Evolutionary conservation across 2,329 filamentous ascomycete species (phyloP), one percentile per base, ranked within the genome.

Genomic region (Phialophora macrospora): DNA sequence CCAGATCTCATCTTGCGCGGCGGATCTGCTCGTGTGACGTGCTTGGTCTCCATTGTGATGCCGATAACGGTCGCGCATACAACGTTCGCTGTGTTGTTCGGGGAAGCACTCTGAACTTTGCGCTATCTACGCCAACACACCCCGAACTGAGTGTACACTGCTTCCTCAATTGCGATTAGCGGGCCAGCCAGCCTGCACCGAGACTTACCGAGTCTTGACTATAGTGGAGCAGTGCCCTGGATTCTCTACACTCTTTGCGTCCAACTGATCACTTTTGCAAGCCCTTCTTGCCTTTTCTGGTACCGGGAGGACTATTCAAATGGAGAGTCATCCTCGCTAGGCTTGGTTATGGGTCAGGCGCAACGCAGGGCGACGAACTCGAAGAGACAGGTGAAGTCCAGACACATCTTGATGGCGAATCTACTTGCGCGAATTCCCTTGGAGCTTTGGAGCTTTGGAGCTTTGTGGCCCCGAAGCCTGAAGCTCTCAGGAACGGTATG

Each of bases 11-110:
- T n/a, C n/a, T 17, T 24, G 9, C 46, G 17, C 38, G 30, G 24
- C 58, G 51, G 46, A 44, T 4, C 44, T 17, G 44, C 46, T 60
- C 44, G 48, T 41, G 28, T 59, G 58, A 52, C 58, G 46, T 60
- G 44, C 58, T 38, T 38, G 2, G n/a, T 22, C 48, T 51, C 48
- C 22, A 1, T 51, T 3, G n/a, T 20, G n/a, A 20, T 17, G 8
- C 24, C 17, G 17, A n/a, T 17, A n/a, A 44, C 14, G 14, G 14
- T 7, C 17, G 17, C 38, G 38, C 38, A n/a, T 44, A 11, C n/a
- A 9, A 8, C 38, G 4, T 9, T 7, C 38, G 5, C 17, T 44
- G 38, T 44, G 38, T 17, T n/a, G 2, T 44, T 44, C 38, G 38
- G 38, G 0, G 17, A 3, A 44, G 17, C 17, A n/a, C 38, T n/a